phyloP scores from a whole-genome alignment of 2,329 filamentous ascomycete species.

The Penicillium expansum region DNA sequence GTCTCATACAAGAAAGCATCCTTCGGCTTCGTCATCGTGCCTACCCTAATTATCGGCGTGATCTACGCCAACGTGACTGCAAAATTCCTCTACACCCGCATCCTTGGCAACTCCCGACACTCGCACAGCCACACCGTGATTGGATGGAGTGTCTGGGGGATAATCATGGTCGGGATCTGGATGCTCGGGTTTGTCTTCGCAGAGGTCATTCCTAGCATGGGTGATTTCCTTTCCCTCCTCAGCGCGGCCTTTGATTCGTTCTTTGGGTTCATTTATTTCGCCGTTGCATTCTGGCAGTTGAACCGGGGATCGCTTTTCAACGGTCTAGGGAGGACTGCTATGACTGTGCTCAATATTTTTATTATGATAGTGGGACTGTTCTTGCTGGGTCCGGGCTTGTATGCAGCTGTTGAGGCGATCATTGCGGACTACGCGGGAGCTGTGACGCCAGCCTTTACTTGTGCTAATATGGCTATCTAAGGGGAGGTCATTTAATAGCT shows the following conservation, averaged over 20 bases:
- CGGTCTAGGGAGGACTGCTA: conserved; percentile 35
- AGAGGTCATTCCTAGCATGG: conserved; percentile 51
- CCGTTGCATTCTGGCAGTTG: conserved; percentile 50
- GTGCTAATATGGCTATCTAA: conserved; percentile 50
- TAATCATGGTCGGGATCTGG: conserved; percentile 46
- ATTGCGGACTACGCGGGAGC: conserved; percentile 49
- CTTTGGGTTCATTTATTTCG: conserved; percentile 54
- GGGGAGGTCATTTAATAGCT: too few relatives aligned
- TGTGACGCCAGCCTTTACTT: conserved; percentile 50
- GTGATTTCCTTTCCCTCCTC: conserved; percentile 50
- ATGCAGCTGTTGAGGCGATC: conserved; percentile 53
- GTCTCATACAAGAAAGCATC: conserved; percentile 49
- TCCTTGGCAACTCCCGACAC: conserved; percentile 47
- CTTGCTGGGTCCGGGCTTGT: conserved; percentile 52
- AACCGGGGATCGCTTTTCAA: conserved; percentile 43
- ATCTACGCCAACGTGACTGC: conserved; percentile 52
- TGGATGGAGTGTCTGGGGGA: conserved; percentile 49
- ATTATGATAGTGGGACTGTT: conserved; percentile 50
- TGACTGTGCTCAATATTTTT: conserved; percentile 48
- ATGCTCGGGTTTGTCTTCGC: conserved; percentile 48
- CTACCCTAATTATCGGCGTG: conserved; percentile 50
- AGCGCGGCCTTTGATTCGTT: conserved; percentile 51
- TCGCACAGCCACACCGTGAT: conserved; percentile 49
- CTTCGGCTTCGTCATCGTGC: conserved; percentile 53
- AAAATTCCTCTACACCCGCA: conserved; percentile 48